These are phyloP conservation scores for Pleurotus cornucopiae DNA, from an alignment of 768 basidiomycete genomes.

Conservation along the genomic window DNA sequence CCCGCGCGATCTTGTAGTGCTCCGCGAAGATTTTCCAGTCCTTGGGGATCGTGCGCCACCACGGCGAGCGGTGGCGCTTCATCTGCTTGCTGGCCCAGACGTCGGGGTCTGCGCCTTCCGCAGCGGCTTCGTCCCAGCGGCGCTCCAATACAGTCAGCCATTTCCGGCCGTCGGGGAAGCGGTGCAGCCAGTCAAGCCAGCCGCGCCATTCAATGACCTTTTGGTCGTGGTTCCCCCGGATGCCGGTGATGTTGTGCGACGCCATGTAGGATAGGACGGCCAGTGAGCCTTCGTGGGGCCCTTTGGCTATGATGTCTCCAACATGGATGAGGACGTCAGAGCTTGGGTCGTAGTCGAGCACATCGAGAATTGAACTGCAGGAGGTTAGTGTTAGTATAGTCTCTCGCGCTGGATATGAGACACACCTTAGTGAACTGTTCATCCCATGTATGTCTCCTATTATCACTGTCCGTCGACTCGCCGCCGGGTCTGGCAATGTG, in stretches of 20 bases:
- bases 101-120: constrained; percentile 30
- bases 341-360: constrained; percentile 53
- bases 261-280: constrained; percentile 64
- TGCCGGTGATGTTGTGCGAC: constrained; percentile 61
- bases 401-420: constrained; percentile 8
- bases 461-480: constrained; percentile 55
- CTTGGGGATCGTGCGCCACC: constrained; percentile 53
- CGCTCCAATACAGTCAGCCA: constrained; percentile 56
- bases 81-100: constrained; percentile 33
- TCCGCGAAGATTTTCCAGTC: constrained; percentile 72
- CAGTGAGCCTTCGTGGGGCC: constrained; percentile 53
- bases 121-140: constrained; percentile 33
- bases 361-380: constrained; percentile 55
- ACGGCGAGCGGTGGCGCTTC: constrained; percentile 26
- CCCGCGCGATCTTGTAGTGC: constrained; percentile 73
- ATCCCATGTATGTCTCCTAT: constrained; percentile 91
- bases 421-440: constrained; percentile 63
- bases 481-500: constrained; percentile 37
- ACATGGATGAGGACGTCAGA: constrained; percentile 74
- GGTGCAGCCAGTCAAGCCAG: constrained; percentile 79
- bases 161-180: constrained; percentile 35
- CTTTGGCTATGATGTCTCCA: constrained; percentile 82
- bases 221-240: constrained; percentile 95
- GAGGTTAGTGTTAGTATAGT: too few relatives aligned
- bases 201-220: constrained; percentile 83